Conservation (phyloP, 176 grass and related monocot genomes). For the Tillandsia leiboldiana region DNA sequence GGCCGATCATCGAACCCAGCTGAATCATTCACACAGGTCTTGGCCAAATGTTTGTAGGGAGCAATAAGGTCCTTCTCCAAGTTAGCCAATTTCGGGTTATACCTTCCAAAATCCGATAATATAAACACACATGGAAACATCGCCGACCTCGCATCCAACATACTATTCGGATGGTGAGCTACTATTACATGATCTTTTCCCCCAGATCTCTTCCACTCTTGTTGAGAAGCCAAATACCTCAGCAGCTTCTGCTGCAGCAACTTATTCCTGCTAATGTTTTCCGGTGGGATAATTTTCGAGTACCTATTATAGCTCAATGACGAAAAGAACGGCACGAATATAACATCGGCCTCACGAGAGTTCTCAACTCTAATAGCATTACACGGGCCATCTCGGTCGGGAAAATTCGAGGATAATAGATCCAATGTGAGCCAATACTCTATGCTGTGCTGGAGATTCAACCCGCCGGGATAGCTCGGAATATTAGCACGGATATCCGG, state of each 20-base stretch:
- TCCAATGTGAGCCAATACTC: conserved; percentile 92
- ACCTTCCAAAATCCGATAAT: conserved; percentile 85
- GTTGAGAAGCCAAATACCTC: conserved; percentile 30
- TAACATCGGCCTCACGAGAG: conserved; percentile 46
- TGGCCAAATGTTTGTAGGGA: conserved; percentile 69
- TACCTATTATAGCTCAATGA: conserved; percentile 87
- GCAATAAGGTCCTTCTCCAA: conserved; percentile 89
- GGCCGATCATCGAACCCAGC: conserved; percentile 57
- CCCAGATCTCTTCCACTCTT: conserved; percentile 64
- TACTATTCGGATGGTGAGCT: conserved; percentile 90
- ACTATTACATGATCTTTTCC: conserved; percentile 71
- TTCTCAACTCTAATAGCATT: conserved; percentile 48
- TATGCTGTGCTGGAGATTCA: conserved; percentile 93
- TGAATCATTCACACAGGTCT: conserved; percentile 53
- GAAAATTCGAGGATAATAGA: conserved; percentile 61
- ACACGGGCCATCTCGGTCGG: conserved; percentile 25
- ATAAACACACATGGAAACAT: conserved; percentile 60
- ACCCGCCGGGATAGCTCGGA: conserved; percentile 61
- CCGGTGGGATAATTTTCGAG: conserved; percentile 44
- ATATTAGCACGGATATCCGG: conserved; percentile 31
- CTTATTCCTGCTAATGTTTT: conserved; percentile 46
- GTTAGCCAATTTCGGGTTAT: conserved; percentile 59
- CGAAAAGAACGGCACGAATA: conserved; percentile 90
- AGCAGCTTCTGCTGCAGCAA: conserved; percentile 63
- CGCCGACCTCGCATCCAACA: conserved; percentile 49